Base-by-base conservation (phyloP, 352 stramenopile species). In the Paralagenidium karlingii region DNA sequence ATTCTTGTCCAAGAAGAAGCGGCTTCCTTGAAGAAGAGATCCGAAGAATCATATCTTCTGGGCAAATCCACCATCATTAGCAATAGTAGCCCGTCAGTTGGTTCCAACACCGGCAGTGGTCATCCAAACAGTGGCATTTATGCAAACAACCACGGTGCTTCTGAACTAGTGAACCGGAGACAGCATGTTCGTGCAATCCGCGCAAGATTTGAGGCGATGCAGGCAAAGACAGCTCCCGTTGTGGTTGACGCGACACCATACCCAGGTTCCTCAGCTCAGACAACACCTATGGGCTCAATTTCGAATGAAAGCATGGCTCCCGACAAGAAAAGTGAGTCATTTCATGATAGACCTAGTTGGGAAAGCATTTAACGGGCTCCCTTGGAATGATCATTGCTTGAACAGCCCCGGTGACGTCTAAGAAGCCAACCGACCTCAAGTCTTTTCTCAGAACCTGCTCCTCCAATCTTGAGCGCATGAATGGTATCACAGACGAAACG, bases 381-480 rank as follows among this genome's bases (percentile, higher is more conserved):
- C 51, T 53, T 31, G 32, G 34, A 45, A 43, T 32, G 29, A 42
- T 12, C 13, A 38, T 53, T 16, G 25, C 19, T 11, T 38, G 28
- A 32, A 29, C 18, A 49, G 61, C 38, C 54, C 45, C 3, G 19
- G 22, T 15, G 48, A 40, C 13, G 34, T 44, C 2, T n/a, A n/a
- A n/a, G n/a, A 68, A 67, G 36, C 63, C 64, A 0, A 78, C 76
- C 57, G 80, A 80, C 25, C 46, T 84, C 11, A 78, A 68, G 32
- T 71, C 70, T 12, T 84, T 84, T 43, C 45, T 82, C 15, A 58
- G 65, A 21, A 66, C 69, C 16, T 84, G 67, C 38, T 64, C 65
- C 11, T 80, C 67, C 5, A 84, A 84, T 44, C 47, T 84, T 15
- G 70, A 82, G 24, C 51, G 55, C 12, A 40, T 52, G 0, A 46